Evolutionary conservation across 768 basidiomycete genomes (phyloP).

Genomic region (Macrolepiota albuminosa): DNA sequence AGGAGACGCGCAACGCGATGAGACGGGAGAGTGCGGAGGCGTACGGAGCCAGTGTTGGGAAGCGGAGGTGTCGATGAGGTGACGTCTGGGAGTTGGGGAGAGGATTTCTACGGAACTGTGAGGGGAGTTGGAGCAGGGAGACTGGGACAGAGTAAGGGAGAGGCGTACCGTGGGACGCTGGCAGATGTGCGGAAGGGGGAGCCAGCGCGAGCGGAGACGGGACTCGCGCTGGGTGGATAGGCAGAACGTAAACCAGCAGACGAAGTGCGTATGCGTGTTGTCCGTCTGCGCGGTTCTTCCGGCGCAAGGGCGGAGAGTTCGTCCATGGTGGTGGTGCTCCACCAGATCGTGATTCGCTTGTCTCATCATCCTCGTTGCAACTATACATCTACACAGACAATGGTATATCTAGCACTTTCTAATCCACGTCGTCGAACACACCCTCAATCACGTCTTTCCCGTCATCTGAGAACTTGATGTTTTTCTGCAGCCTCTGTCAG

Average conservation of each 20-base stretch:
- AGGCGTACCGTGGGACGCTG: not conserved
- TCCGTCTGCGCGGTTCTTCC: slow-evolving; percentile 25
- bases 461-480: slow-evolving; percentile 75
- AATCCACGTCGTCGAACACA: slow-evolving; percentile 37
- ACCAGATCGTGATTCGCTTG: not conserved
- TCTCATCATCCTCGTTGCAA: not conserved
- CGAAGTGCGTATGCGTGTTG: slow-evolving; percentile 25
- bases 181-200: slow-evolving; percentile 7
- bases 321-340: slow-evolving; percentile 24
- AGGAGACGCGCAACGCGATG: slow-evolving; percentile 44
- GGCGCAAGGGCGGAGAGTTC: slow-evolving; percentile 37
- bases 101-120: slow-evolving; percentile 36
- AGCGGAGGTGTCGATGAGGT: slow-evolving; percentile 55
- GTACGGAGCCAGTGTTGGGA: slow-evolving; percentile 58
- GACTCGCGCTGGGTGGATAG: slow-evolving; percentile 25
- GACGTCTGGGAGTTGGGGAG: slow-evolving; percentile 63
- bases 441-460: slow-evolving; percentile 70
- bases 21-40: slow-evolving; percentile 40
- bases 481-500: slow-evolving; percentile 40
- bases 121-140: not conserved
- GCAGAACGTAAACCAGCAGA: slow-evolving; percentile 20
- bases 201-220: slow-evolving; percentile 12
- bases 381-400: not conserved
- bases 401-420: not conserved
- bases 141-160: not conserved